Conservation (phyloP, 805 yeast genomes). For the Yamadazyma sp. region DNA sequence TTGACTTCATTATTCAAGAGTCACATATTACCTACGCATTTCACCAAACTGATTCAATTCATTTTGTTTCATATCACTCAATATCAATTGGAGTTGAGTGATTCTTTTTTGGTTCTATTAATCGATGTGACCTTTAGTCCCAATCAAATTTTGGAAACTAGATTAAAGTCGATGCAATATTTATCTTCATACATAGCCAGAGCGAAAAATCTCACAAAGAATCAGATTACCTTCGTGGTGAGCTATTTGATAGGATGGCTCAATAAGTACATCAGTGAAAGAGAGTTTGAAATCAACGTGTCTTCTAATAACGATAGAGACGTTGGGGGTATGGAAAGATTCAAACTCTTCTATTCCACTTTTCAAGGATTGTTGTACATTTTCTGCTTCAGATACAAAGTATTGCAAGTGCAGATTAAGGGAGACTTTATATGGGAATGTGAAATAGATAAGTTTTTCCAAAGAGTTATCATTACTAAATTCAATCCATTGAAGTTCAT, state of each 20-base stretch:
- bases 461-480: conserved; percentile 76
- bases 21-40: conserved; percentile 87
- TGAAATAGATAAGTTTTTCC: conserved; percentile 81
- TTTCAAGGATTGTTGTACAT: conserved; percentile 89
- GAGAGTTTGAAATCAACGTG: conserved; percentile 70
- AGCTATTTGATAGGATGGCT: conserved; percentile 83
- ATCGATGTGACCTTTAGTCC: conserved; percentile 80
- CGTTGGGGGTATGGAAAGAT: conserved; percentile 81
- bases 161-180: conserved; percentile 90
- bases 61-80: conserved; percentile 80
- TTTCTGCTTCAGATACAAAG: conserved; percentile 80
- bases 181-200: conserved; percentile 88
- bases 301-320: conserved; percentile 11
- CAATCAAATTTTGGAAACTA: conserved; percentile 64
- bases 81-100: conserved; percentile 77
- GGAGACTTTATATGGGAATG: conserved; percentile 65
- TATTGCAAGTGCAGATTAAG: conserved; percentile 31
- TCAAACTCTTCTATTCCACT: conserved; percentile 84
- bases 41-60: conserved; percentile 85
- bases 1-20: conserved; percentile 75
- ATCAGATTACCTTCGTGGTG: conserved; percentile 80
- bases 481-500: conserved; percentile 93
- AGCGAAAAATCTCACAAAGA: conserved; percentile 66
- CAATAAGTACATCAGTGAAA: conserved; percentile 72
- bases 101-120: conserved; percentile 76